These are phyloP conservation scores for Moelleriella libera DNA, from an alignment of 2,329 filamentous ascomycete genomes.

Conservation along the genomic window DNA sequence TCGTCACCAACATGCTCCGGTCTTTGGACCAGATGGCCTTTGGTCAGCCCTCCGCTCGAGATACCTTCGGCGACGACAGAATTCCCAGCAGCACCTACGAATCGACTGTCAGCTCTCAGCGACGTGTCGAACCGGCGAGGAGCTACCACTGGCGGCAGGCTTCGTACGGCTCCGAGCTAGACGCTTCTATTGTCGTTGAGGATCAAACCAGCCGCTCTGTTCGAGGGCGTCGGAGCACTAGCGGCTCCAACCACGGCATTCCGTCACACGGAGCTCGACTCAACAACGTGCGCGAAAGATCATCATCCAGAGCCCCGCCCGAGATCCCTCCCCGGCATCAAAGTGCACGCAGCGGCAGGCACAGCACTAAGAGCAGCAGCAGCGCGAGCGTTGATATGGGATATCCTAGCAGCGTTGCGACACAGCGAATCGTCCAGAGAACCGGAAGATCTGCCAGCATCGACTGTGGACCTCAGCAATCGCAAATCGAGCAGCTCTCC, in stretches of 20 bases:
- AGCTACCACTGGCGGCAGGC: conserved; percentile 19
- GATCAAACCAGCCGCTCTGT: background rate
- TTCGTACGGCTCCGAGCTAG: conserved; percentile 47
- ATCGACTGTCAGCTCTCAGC: conserved; percentile 1
- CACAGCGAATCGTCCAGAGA: conserved; percentile 41
- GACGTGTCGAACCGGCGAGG: background rate
- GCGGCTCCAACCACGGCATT: conserved; percentile 61
- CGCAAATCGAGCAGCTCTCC: conserved; percentile 11
- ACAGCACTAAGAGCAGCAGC: conserved; percentile 48
- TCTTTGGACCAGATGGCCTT: conserved; percentile 76
- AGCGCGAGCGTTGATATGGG: conserved; percentile 53
- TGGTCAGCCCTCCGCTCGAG: conserved; percentile 20
- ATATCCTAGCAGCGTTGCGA: conserved; percentile 41
- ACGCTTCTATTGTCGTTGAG: conserved; percentile 23
- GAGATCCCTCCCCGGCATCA: conserved; percentile 28
- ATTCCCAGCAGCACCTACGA: conserved; percentile 1
- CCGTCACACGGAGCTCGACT: conserved; percentile 39
- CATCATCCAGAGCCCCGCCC: conserved; percentile 18
- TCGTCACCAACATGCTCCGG: conserved; percentile 90
- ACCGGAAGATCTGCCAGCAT: conserved; percentile 56
- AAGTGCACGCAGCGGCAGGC: conserved; percentile 39
- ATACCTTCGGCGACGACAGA: background rate
- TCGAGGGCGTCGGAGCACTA: conserved; percentile 61
- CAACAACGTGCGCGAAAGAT: conserved; percentile 43
- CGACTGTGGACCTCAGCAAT: conserved; percentile 35